Conservation (phyloP, 495 filamentous ascomycete genomes). For the Extremus antarcticus region DNA sequence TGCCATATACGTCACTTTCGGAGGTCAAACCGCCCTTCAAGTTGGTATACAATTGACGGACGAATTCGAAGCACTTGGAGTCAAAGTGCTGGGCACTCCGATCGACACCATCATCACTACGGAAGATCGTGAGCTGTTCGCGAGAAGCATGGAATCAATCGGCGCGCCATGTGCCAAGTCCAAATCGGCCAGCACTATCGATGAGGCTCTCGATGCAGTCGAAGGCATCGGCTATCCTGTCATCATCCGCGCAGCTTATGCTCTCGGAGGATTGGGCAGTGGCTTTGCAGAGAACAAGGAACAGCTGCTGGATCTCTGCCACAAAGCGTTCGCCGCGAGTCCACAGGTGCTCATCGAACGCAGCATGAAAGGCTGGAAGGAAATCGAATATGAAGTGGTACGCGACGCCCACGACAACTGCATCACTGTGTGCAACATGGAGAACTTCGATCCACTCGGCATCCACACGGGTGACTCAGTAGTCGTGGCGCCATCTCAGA, state of each 20-base stretch:
- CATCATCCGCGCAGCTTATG: constrained; percentile 93
- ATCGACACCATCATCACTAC: constrained; percentile 98
- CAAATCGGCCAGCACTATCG: constrained; percentile 73
- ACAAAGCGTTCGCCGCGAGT: constrained; percentile 86
- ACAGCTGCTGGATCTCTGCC: constrained; percentile 84
- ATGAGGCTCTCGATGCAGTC: constrained; percentile 75
- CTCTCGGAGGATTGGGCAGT: constrained; percentile 87
- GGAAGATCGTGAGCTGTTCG: constrained; percentile 93
- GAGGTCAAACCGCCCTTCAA: constrained; percentile 86
- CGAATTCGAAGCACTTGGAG: constrained; percentile 82
- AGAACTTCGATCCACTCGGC: constrained; percentile 95
- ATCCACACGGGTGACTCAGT: constrained; percentile 97
- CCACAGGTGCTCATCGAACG: constrained; percentile 93
- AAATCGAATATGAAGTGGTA: constrained; percentile 96
- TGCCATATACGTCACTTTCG: constrained; percentile 94
- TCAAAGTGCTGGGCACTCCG: constrained; percentile 88
- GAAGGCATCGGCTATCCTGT: constrained; percentile 90
- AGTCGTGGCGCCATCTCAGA: constrained; percentile 91
- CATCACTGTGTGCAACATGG: constrained; percentile 99
- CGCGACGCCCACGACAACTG: constrained; percentile 92
- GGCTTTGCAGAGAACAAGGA: constrained; percentile 87
- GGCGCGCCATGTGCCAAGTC: constrained; percentile 97
- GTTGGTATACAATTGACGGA: constrained; percentile 95
- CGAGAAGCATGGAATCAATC: constrained; percentile 96
- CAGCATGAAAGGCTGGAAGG: constrained; percentile 99